Evolutionary conservation across 345 rosid genomes (phyloP).

Genomic region (Acer negundo): DNA sequence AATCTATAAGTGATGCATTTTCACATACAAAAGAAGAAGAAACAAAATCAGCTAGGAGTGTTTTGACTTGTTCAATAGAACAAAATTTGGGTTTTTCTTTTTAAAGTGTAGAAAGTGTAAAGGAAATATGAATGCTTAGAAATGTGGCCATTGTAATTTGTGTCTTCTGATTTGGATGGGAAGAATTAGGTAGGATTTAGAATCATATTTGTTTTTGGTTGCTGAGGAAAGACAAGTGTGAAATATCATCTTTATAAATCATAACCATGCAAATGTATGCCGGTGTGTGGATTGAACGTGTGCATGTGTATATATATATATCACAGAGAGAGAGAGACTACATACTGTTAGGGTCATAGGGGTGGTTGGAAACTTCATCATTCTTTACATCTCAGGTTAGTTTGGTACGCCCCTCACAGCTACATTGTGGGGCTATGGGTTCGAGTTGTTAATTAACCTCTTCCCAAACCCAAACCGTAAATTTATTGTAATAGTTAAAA

Average conservation of each 20-base stretch:
- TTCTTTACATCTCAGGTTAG: background rate
- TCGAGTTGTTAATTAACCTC: too few species aligned
- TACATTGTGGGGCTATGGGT: too few species aligned
- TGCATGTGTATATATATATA: background rate
- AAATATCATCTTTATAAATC: slow-evolving; percentile 1
- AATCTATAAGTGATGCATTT: too few species aligned
- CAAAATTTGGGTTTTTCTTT: background rate
- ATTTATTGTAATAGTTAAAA: too few species aligned
- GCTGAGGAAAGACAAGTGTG: background rate
- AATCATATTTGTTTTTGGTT: background rate
- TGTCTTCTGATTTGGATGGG: background rate
- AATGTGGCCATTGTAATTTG: background rate
- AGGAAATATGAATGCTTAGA: background rate
- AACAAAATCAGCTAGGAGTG: background rate
- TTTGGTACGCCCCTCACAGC: too few species aligned
- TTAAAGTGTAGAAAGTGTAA: background rate
- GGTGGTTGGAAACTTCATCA: background rate
- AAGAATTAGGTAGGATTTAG: slow-evolving; percentile 6
- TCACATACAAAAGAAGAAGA: background rate
- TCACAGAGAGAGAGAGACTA: background rate
- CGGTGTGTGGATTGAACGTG: background rate
- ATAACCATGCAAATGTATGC: slow-evolving; percentile 14
- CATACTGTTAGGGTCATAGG: too few species aligned
- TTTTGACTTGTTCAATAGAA: background rate
- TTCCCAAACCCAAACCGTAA: too few species aligned